Base-by-base conservation (phyloP, 192 early-diverging fungal genomes). In the Thamnidium elegans region DNA sequence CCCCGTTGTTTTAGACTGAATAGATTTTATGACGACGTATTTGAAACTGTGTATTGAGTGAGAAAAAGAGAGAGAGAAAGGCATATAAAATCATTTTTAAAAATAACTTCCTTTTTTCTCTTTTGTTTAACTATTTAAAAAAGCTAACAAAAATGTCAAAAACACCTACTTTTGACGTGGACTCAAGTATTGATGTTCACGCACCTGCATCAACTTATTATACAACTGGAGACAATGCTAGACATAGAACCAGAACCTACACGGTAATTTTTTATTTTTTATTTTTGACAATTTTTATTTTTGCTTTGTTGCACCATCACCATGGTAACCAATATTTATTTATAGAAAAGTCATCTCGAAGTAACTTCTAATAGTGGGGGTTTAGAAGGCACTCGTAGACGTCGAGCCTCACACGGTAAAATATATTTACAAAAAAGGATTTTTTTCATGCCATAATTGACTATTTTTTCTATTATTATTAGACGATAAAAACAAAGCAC, bases 401-500 rank as follows among this genome's bases (percentile, higher is more conserved):
- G 72, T 68, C 61, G 75, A 73, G 75, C 67, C 9, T 77, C 75
- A 19, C 71, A 73, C 59, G 75, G 75, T 77, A 69, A 52, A 45
- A 26, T 26, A 26, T 26, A 2, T 26, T 26, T 26, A n/a, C n/a
- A n/a, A n/a, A n/a, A n/a, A n/a, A n/a, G n/a, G 11, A n/a, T 36
- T 3, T 26, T 66, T 73, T 21, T 17, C 8, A 4, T 26, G 20
- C 23, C 10, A 36, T 26, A 26, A 10, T 2, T 53, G 14, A 8
- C 36, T 34, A n/a, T n/a, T n/a, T n/a, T n/a, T n/a, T n/a, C n/a
- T n/a, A n/a, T 11, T 5, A 56, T 19, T 31, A n/a, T 42, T 65
- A 81, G 90, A 92, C 63, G 86, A 80, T 58, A 86, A 83, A 44
- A 63, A 51, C 47, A 81, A 84, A 23, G 82, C 93, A 1, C 78